Evolutionary conservation across 1,284 basidiomycete species (phyloP).

Genomic region (Entoloma clypeatum): DNA sequence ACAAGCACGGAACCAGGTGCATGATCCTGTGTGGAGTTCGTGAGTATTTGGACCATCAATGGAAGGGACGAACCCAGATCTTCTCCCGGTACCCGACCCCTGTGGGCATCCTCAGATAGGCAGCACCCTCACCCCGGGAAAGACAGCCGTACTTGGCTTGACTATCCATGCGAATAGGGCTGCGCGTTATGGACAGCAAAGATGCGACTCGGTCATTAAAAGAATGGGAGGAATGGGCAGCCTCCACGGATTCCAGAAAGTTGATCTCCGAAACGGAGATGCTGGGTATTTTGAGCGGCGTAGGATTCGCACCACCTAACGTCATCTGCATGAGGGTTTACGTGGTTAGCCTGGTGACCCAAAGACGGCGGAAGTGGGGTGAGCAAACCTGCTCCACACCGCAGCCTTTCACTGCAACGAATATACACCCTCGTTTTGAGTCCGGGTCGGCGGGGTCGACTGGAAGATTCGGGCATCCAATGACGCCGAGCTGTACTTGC

Average conservation of each 20-base stretch:
- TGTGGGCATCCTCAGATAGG: constrained; percentile 90
- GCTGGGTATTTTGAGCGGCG: constrained; percentile 46
- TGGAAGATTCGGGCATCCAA: constrained; percentile 95
- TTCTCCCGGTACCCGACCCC: constrained; percentile 82
- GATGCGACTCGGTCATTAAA: constrained; percentile 77
- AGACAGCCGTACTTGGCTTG: constrained; percentile 96
- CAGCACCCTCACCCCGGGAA: constrained; percentile 83
- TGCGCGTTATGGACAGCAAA: constrained; percentile 63
- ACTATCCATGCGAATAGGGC: constrained; percentile 90
- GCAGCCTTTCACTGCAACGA: constrained; percentile 79
- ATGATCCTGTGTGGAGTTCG: constrained; percentile 62
- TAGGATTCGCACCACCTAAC: constrained; percentile 40
- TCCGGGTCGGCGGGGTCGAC: constrained; percentile 53
- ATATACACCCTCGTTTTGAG: constrained; percentile 73
- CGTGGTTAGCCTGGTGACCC: constrained; percentile 1
- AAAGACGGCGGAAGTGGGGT: neutral
- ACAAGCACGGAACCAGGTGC: constrained; percentile 86
- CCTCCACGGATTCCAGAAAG: constrained; percentile 93
- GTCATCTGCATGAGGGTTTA: constrained; percentile 31
- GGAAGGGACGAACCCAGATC: constrained; percentile 69
- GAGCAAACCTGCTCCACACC: constrained; percentile 72
- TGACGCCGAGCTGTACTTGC: constrained; percentile 82
- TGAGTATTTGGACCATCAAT: constrained; percentile 5
- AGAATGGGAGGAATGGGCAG: constrained; percentile 85
- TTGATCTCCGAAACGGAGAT: constrained; percentile 48